Percentiles rank a stretch among this genome's conserved stretches.
phyloP scores from a whole-genome alignment of 1,139 yeast species.

The Zhuliangozyma blackwelliae region DNA sequence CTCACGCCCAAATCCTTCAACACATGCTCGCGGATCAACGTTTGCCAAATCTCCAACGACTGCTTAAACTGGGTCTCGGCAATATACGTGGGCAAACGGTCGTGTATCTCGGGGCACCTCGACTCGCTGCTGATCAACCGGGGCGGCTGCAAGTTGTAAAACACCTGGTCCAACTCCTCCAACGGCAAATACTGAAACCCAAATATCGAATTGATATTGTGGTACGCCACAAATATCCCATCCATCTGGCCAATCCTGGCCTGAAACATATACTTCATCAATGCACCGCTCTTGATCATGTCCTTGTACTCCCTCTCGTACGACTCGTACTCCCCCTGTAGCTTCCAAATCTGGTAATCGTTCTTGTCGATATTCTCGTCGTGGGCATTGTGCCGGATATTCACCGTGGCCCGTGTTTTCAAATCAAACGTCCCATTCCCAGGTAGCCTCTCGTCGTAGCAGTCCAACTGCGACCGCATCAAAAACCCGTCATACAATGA shows the following conservation, averaged over 20 bases:
- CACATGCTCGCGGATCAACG: constrained; percentile 38
- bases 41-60: constrained; percentile 56
- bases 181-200: constrained; percentile 90
- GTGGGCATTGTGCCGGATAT: constrained; percentile 74
- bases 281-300: constrained; percentile 63
- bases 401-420: constrained; percentile 86
- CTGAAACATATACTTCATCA: constrained; percentile 82
- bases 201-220: constrained; percentile 73
- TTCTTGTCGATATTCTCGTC: constrained; percentile 49
- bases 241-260: constrained; percentile 97
- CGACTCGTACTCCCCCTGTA: constrained; percentile 67
- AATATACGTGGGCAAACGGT: constrained; percentile 40
- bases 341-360: constrained; percentile 60
- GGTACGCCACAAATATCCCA: constrained; percentile 90
- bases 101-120: constrained; percentile 6
- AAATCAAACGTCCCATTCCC: constrained; percentile 92
- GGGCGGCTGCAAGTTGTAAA: constrained; percentile 18
- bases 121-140: constrained; percentile 5
- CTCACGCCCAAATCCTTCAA: constrained; percentile 22
- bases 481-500: constrained; percentile 64
- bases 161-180: constrained; percentile 56
- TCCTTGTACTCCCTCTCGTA: constrained; percentile 78
- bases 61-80: constrained; percentile 72
- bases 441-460: constrained; percentile 71
- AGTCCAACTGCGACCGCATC: constrained; percentile 89